Evolutionary conservation across 2,329 filamentous ascomycete species (phyloP).

Genomic region (Colletotrichum tofieldiae): DNA sequence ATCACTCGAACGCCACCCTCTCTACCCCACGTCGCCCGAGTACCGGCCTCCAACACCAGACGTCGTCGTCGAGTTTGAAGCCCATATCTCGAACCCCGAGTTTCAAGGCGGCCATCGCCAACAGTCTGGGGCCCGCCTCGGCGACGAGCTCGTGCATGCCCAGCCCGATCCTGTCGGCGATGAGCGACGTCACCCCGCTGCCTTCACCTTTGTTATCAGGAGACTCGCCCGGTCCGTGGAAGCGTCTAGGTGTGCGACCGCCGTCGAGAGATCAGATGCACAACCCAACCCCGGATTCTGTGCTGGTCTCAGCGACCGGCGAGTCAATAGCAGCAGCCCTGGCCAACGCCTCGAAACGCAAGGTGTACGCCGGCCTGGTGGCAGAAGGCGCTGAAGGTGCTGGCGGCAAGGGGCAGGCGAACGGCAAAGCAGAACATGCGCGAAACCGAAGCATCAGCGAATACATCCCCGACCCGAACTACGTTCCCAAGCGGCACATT

Average conservation of each 20-base stretch:
- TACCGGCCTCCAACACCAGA: constrained; percentile 55
- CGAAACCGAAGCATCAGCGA: constrained; percentile 91
- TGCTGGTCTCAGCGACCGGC: constrained; percentile 65
- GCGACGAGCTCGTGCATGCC: constrained; percentile 78
- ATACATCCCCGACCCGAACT: constrained; percentile 82
- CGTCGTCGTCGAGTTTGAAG: constrained; percentile 62
- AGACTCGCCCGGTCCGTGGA: constrained; percentile 79
- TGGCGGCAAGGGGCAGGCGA: constrained; percentile 45
- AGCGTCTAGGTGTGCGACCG: constrained; percentile 64
- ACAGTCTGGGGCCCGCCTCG: constrained; percentile 65
- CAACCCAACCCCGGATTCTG: constrained; percentile 59
- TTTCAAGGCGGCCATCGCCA: constrained; percentile 69
- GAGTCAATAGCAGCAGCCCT: constrained; percentile 68
- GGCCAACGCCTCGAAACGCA: constrained; percentile 70
- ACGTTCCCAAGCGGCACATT: constrained; percentile 79
- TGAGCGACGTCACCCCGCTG: constrained; percentile 84
- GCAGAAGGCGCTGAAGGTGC: constrained; percentile 48
- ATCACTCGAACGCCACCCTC: constrained; percentile 50
- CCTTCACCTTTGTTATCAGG: constrained; percentile 80
- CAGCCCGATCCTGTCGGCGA: constrained; percentile 81
- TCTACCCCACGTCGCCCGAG: constrained; percentile 48
- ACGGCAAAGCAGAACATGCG: constrained; percentile 48
- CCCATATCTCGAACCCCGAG: constrained; percentile 74
- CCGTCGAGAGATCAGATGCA: constrained; percentile 62
- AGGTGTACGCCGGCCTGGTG: constrained; percentile 67